phyloP scores from a whole-genome alignment of 2,329 filamentous ascomycete species.

The Aspergillus unguis region DNA sequence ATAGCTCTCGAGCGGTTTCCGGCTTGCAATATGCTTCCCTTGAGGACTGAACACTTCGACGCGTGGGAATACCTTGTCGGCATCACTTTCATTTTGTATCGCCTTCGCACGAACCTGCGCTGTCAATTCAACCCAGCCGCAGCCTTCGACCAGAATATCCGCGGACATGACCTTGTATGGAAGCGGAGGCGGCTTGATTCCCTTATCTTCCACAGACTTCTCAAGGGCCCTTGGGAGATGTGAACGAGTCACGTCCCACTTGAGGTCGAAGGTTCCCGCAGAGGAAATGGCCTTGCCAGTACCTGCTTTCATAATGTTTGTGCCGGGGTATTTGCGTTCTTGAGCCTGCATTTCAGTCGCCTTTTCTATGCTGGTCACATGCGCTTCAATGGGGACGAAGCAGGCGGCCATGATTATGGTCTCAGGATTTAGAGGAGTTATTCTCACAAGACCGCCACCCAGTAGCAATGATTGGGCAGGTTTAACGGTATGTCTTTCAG shows the following conservation, averaged over 20 bases:
- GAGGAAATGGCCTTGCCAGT: slow-evolving; percentile 58
- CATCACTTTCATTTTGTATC: slow-evolving; percentile 7
- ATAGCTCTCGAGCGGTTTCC: slow-evolving; percentile 34
- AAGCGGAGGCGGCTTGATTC: slow-evolving; percentile 50
- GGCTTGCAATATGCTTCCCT: slow-evolving; percentile 68
- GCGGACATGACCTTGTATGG: slow-evolving; percentile 76
- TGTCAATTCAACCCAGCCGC: slow-evolving; percentile 87
- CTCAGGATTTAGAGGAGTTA: slow-evolving; percentile 69
- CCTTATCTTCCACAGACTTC: slow-evolving; percentile 63
- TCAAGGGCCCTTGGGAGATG: slow-evolving; percentile 71
- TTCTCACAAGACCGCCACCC: slow-evolving; percentile 79
- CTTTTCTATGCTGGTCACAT: slow-evolving; percentile 77
- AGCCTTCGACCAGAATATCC: slow-evolving; percentile 86
- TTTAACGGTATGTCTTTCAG: slow-evolving; percentile 70
- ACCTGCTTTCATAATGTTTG: slow-evolving; percentile 61
- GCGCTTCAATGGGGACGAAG: slow-evolving; percentile 74
- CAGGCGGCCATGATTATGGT: slow-evolving; percentile 74
- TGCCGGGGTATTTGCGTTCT: slow-evolving; percentile 56
- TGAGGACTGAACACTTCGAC: slow-evolving; percentile 84
- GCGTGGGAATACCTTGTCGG: slow-evolving; percentile 44
- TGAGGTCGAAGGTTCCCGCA: slow-evolving; percentile 72
- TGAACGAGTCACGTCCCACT: slow-evolving; percentile 77
- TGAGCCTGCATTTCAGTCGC: slow-evolving; percentile 70
- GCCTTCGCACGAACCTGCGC: slow-evolving; percentile 69
- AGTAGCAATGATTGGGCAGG: slow-evolving; percentile 76